Evolutionary conservation across 1,284 basidiomycete species (phyloP), one percentile per base, ranked within the genome.

Genomic region (Fistulina hepatica): DNA sequence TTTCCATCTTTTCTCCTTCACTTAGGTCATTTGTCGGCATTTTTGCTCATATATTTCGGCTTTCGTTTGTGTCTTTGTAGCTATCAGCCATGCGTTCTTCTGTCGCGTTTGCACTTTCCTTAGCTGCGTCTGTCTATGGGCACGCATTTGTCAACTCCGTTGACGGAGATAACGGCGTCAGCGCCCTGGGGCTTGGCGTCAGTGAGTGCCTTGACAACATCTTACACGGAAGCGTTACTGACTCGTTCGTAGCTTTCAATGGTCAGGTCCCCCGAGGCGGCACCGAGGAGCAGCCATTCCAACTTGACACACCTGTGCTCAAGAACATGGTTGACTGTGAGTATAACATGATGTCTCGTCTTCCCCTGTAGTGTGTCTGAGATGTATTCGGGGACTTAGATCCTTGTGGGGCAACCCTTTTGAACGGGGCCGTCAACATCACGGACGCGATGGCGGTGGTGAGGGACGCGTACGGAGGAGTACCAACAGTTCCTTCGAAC

Each of bases 391-490:
- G n/a, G n/a, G n/a, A 23, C 9, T 4, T 16, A 48, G 48, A 48
- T 33, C 48, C 48, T 19, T 50, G 48, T 33, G 48, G 48, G 20
- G 44, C 48, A 5, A 50, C 48, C 11, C 43, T 50, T 17, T 37
- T 40, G n/a, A 38, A 40, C 21, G 48, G 48, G 21, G 44, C 46
- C 26, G 44, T 50, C 33, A 33, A 44, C 21, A 50, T 50, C 21
- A 20, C 35, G 2, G 34, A 41, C 19, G 41, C 46, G 6, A 22
- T 50, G 24, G 27, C 31, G 15, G 48, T 46, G 15, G 12, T 48
- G 10, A 19, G 35, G 5, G 39, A 50, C 34, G 48, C 46, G 17
- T 34, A 40, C 21, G 48, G 48, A 22, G 11, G 34, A 10, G 44
- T 50, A 6, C 48, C 47, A 2, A 44, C 47, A 6, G 21, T 50